Evolutionary conservation across 148 eudicot species (phyloP), one percentile per base, ranked within the genome.

Genomic region (Cornus kousa): DNA sequence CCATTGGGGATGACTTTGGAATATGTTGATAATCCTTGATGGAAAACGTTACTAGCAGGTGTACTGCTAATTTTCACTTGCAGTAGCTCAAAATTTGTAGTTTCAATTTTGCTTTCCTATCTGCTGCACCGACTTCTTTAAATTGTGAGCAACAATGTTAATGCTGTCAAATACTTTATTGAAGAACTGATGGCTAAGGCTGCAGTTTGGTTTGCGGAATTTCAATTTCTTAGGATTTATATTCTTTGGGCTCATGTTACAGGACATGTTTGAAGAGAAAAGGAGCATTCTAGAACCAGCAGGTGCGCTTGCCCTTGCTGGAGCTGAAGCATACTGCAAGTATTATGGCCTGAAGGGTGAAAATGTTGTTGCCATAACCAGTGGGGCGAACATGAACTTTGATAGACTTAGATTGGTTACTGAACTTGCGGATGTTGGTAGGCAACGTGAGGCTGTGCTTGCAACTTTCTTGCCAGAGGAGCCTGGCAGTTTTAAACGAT

Each of bases 211-310:
- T 24, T 48, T 57, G 1, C 28, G n/a, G 80, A 32, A 28, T 9
- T 70, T 10, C 31, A 31, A 33, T 22, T 68, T 77, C 13, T 77
- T 57, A 22, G 10, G 66, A 10, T 22, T 37, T 9, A 31, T 28
- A 28, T 37, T 55, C 19, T 68, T 70, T 81, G 6, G 64, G 3
- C 70, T 75, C 7, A 35, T 82, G 70, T 74, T 79, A 55, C 76
- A 96, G 99, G 94, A 96, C 86, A 96, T 96, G 99, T 96, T 89
- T 74, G 99, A 96, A 88, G 99, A 97, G 88, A 97, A 94, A 85
- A 87, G 99, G 88, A 94, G 91, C 82, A 97, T 97, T 79, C 80
- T 97, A 73, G 99, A 97, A 82, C 99, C 99, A 71, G 99, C 99
- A 46, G 99, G 99, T 80, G 98, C 98, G 78, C 95, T 97, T 78